These are phyloP conservation scores for Bombardia bombarda DNA, from an alignment of 495 filamentous ascomycete species.

Conservation along the genomic window DNA sequence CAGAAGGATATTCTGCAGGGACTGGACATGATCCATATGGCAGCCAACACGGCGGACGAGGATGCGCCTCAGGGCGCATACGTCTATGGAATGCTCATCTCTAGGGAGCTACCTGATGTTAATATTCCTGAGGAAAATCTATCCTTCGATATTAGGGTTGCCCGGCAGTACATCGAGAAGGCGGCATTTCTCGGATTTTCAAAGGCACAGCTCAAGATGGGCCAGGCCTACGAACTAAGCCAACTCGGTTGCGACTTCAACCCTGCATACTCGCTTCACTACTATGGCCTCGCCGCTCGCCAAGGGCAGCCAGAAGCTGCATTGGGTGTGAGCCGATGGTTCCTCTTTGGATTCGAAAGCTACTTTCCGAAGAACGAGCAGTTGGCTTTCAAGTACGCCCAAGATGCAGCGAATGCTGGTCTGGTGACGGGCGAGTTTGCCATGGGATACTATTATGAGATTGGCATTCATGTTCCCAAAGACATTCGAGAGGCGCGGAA, in stretches of 20 bases:
- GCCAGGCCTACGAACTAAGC: constrained; percentile 88
- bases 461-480: constrained; percentile 77
- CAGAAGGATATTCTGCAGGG: constrained; percentile 71
- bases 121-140: constrained; percentile 63
- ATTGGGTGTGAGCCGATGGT: constrained; percentile 98
- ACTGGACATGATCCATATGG: constrained; percentile 69
- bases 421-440: constrained; percentile 92
- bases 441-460: constrained; percentile 95
- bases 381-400: constrained; percentile 83
- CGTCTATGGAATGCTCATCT: constrained; percentile 91
- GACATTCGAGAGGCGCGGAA: constrained; percentile 74
- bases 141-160: constrained; percentile 63
- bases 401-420: constrained; percentile 70
- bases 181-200: constrained; percentile 94
- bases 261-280: constrained; percentile 84
- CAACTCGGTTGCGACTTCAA: constrained; percentile 92
- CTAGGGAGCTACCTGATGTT: constrained; percentile 82
- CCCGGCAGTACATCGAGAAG: constrained; percentile 88
- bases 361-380: constrained; percentile 93
- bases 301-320: constrained; percentile 87
- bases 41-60: constrained; percentile 86
- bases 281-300: constrained; percentile 85
- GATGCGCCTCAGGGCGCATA: constrained; percentile 97
- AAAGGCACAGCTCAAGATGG: constrained; percentile 97
- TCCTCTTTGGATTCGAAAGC: constrained; percentile 86